A percentile compares a stretch with the other conserved stretches of the same genome.
phyloP scores from a whole-genome alignment of 1,139 yeast species.

The Blastobotrys illinoisensis region DNA sequence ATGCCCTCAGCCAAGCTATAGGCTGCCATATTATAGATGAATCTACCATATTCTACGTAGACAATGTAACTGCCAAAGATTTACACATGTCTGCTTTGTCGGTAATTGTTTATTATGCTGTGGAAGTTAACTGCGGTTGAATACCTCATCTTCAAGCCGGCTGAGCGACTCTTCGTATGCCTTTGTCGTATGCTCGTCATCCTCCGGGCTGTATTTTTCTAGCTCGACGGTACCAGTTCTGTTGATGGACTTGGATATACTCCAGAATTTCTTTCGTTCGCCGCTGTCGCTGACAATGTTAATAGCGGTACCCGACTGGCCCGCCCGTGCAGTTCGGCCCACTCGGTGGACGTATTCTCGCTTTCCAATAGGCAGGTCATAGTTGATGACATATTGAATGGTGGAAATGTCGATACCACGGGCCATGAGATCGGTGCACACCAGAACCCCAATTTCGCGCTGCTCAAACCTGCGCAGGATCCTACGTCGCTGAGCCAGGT shows the following conservation, averaged over 20 bases:
- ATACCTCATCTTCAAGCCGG: slow-evolving; percentile 41
- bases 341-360: slow-evolving; percentile 93
- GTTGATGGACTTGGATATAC: slow-evolving; percentile 26
- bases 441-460: slow-evolving; percentile 49
- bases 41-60: no score
- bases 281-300: slow-evolving; percentile 69
- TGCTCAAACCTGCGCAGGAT: slow-evolving; percentile 51
- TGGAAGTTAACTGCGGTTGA: slow-evolving; percentile 4
- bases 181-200: slow-evolving; percentile 23
- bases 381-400: slow-evolving; percentile 74
- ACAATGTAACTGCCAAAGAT: no score
- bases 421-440: slow-evolving; percentile 89
- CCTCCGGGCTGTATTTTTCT: slow-evolving; percentile 13
- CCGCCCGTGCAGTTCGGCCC: slow-evolving; percentile 96
- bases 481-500: slow-evolving; percentile 30
- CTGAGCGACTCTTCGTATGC: slow-evolving; percentile 43
- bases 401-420: slow-evolving; percentile 84
- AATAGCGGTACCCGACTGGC: slow-evolving; percentile 66
- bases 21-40: no score
- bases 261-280: slow-evolving; percentile 61
- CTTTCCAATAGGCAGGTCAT: slow-evolving; percentile 82
- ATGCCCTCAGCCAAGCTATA: slow-evolving; percentile 3
- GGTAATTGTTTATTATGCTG: background rate
- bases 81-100: no score
- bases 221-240: slow-evolving; percentile 17